Percentiles rank a stretch among this genome's conserved stretches.
Conservation (phyloP, 1,284 basidiomycete species). For the Ustilago sp. region DNA sequence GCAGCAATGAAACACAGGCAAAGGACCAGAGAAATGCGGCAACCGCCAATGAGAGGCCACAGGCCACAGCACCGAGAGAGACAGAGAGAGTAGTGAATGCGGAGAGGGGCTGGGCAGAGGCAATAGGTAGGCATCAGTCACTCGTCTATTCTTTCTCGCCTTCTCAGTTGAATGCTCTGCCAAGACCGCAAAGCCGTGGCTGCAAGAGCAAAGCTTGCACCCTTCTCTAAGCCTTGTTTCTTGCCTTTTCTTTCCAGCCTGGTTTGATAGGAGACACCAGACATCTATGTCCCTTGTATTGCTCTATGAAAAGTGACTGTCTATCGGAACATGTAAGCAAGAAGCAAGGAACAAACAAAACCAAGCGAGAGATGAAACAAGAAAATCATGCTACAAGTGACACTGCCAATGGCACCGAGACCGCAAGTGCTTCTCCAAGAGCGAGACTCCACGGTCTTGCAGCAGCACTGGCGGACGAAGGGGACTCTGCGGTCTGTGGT, state of each 20-base stretch:
- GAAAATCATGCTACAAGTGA: background rate
- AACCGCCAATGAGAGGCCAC: too few species aligned
- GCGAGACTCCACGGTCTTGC: background rate
- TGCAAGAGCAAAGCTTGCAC: slow-evolving; percentile 73
- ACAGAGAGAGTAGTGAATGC: background rate
- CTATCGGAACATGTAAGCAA: background rate
- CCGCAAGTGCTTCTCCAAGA: background rate
- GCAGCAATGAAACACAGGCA: background rate
- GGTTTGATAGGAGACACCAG: background rate
- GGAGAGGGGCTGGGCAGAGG: background rate
- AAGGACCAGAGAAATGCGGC: background rate
- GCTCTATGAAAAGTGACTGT: background rate
- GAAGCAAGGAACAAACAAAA: background rate
- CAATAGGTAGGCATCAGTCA: too few species aligned
- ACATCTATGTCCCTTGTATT: slow-evolving; percentile 5
- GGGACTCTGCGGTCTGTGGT: slow-evolving; percentile 1
- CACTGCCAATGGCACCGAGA: background rate
- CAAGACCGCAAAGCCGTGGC: slow-evolving; percentile 76
- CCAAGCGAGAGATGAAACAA: background rate
- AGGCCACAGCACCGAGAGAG: background rate
- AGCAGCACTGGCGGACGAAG: background rate
- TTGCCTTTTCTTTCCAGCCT: background rate
- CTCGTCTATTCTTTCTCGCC: too few species aligned
- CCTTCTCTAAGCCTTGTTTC: slow-evolving; percentile 72
- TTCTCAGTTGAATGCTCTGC: slow-evolving; percentile 81